Evolutionary conservation across 768 basidiomycete species (phyloP).

Genomic region (Suillus plorans): DNA sequence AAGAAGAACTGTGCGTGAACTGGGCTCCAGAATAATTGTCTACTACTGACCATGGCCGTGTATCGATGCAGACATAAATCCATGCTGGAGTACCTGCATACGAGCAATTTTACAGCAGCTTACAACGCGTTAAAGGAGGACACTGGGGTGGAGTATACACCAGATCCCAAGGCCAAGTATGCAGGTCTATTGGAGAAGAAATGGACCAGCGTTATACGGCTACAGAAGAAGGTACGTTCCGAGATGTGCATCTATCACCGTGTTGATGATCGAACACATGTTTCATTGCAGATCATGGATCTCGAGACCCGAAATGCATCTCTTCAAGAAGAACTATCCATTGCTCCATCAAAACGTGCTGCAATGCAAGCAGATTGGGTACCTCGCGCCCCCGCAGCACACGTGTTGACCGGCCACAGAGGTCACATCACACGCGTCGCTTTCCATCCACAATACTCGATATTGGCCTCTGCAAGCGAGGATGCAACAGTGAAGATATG

Average conservation of each 20-base stretch:
- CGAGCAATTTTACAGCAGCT: constrained; percentile 62
- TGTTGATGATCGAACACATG: constrained; percentile 12
- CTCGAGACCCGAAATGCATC: constrained; percentile 83
- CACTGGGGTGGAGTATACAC: constrained; percentile 60
- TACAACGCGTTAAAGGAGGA: constrained; percentile 60
- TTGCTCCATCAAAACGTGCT: constrained; percentile 50
- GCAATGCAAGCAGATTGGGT: constrained; percentile 82
- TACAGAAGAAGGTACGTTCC: constrained; percentile 84
- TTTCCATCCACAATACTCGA: constrained; percentile 84
- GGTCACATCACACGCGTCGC: constrained; percentile 74
- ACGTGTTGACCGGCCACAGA: constrained; percentile 75
- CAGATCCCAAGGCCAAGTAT: constrained; percentile 85
- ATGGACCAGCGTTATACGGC: constrained; percentile 93
- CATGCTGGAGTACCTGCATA: constrained; percentile 75
- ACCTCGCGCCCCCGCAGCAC: constrained; percentile 80
- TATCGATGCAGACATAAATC: constrained; percentile 62
- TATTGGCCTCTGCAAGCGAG: constrained; percentile 83
- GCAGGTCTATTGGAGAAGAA: constrained; percentile 93
- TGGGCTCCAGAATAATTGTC: constrained; percentile 11
- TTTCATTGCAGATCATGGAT: constrained; percentile 79
- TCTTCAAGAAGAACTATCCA: constrained; percentile 67
- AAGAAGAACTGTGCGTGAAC: constrained; percentile 45
- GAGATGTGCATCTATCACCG: constrained; percentile 9
- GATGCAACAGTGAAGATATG: constrained; percentile 91
- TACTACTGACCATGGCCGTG: constrained; percentile 10